Evolutionary conservation across 2,329 filamentous ascomycete genomes (phyloP), one percentile per base, ranked within the genome.

Genomic region (Eutypa lata): DNA sequence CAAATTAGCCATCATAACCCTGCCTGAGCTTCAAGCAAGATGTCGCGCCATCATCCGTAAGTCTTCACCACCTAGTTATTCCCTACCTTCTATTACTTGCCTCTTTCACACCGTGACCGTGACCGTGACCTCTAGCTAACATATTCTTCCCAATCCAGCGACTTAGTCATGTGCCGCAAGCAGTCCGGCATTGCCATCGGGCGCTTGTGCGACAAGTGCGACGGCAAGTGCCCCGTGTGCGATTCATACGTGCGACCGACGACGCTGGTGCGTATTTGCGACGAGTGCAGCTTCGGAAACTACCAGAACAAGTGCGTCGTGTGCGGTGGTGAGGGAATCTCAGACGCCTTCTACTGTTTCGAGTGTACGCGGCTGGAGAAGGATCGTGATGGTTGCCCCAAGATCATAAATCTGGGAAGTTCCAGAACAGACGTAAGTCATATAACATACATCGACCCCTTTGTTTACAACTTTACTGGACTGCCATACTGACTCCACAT

Each of bases 261-360:
- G 26, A 97, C 94, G 8, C 87, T 97, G 53, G 94, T 96, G 56
- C 91, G 93, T 68, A 97, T 99, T 77, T 99, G 94, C 80, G 94
- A 99, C 78, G 94, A 99, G 77, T 99, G 94, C 81, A 92, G 90
- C 71, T 99, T 99, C 73, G 94, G 94, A 69, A 99, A 99, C 81
- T 99, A 97, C 79, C 94, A 97, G 77, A 99, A 99, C 79, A 99
- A 99, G 75, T 99, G 94, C 71, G 91, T 99, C 62, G 94, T 99
- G 43, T 99, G 94, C 74, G 94, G 94, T 71, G 94, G 94, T 64
- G 94, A 97, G 76, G 94, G 94, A 28, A 99, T 99, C 71, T 94
- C 89, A 33, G 94, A 99, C 71, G 94, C 94, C 48, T 97, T 97
- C 74, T 99, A 99, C 78, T 99, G 94, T 79, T 97, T 97, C 69